Percentiles rank a stretch among this genome's conserved stretches.
phyloP scores from a whole-genome alignment of 139 green algal species.

The Diplosphaera chodatii region DNA sequence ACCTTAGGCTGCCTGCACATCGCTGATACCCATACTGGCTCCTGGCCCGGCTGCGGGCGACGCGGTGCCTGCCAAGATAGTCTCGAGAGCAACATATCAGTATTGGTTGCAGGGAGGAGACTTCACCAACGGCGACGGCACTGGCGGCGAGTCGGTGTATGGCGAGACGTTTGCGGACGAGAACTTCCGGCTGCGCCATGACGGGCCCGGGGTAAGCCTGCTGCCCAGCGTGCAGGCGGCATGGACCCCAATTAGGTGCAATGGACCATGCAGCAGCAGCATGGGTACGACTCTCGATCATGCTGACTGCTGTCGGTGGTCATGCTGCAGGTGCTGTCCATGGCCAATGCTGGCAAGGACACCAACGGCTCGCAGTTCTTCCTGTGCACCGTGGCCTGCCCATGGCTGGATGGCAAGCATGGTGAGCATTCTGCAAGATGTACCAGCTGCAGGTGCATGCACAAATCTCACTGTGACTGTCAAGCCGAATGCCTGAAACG shows the following conservation, averaged over 20 bases:
- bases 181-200: constrained; percentile 83
- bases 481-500: background rate
- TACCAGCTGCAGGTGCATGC: no score
- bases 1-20: background rate
- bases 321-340: constrained; percentile 59
- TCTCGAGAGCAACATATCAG: no score
- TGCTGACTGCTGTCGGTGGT: no score
- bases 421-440: constrained; percentile 36
- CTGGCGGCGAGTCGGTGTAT: constrained; percentile 86
- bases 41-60: background rate
- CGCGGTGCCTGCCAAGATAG: no score
- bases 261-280: no score
- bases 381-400: constrained; percentile 54
- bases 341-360: constrained; percentile 68
- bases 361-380: constrained; percentile 77
- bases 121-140: constrained; percentile 76
- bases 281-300: background rate
- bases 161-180: constrained; percentile 80
- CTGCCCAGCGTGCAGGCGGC: no score
- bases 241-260: no score
- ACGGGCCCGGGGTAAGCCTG: constrained; percentile 47
- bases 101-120: constrained; percentile 83
- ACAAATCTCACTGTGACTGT: background rate
- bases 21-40: no score
- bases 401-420: constrained; percentile 79